phyloP scores from a whole-genome alignment of 1,284 basidiomycete species.

The Coriolopsis trogii region DNA sequence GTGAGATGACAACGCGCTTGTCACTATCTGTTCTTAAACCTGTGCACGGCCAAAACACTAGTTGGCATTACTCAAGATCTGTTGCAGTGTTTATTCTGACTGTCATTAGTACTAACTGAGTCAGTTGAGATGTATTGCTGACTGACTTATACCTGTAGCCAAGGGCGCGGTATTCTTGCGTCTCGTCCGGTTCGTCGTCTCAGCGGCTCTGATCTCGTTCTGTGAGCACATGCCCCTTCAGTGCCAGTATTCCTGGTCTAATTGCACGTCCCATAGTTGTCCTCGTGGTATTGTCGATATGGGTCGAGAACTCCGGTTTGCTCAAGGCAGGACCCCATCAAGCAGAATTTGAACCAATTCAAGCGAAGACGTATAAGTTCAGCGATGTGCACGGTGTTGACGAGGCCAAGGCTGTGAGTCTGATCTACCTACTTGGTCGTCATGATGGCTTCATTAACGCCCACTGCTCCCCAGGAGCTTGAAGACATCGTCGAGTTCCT shows the following conservation, averaged over 20 bases:
- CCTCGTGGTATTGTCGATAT: conserved; percentile 82
- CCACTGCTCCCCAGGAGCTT: conserved; percentile 75
- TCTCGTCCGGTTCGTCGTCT: conserved; percentile 61
- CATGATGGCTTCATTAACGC: neutral
- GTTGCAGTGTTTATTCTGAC: neutral
- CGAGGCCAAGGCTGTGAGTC: conserved; percentile 82
- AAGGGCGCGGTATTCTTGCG: conserved; percentile 68
- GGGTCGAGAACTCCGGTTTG: conserved; percentile 91
- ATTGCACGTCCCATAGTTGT: conserved; percentile 57
- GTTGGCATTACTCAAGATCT: too few relatives aligned
- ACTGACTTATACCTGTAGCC: conserved; percentile 41
- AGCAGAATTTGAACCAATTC: conserved; percentile 74
- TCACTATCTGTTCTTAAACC: too few relatives aligned
- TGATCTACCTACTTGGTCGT: too few relatives aligned
- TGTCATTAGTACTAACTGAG: neutral
- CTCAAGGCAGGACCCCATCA: conserved; percentile 84
- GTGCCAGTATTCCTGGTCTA: conserved; percentile 45
- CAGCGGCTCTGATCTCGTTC: conserved; percentile 30
- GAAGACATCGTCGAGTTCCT: conserved; percentile 93
- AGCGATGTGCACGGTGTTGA: conserved; percentile 94
- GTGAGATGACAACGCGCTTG: too few relatives aligned
- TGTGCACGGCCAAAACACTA: too few relatives aligned
- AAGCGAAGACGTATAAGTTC: conserved; percentile 85
- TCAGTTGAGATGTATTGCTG: too few relatives aligned
- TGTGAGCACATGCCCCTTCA: conserved; percentile 24